Evolutionary conservation across 2,329 filamentous ascomycete species (phyloP), one percentile per base, ranked within the genome.

Genomic region (Cytospora mali): DNA sequence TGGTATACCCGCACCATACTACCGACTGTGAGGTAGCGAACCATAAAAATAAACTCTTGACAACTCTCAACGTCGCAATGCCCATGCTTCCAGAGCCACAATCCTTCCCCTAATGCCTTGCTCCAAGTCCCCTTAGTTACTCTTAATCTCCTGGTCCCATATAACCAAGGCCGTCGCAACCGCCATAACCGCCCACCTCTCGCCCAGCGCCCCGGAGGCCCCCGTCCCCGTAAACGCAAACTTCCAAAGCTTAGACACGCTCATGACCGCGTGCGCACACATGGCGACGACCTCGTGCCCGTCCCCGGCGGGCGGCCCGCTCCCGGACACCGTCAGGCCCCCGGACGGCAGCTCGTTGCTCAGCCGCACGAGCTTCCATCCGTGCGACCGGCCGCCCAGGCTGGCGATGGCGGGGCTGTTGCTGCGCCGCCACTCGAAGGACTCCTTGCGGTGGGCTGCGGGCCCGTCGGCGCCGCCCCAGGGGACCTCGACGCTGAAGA

Each of bases 351-450:
- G 62, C 39, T 65, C 65, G 23, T 61, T 68, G 27, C 70, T 68
- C 58, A 76, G 50, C n/a, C 77, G 71, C 33, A 79, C 71, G 7
- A 81, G 72, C 70, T 80, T 79, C 75, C 75, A 78, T 10, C 79
- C 77, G 14, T 68, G 66, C 4, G 66, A 69, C n/a, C 68, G 62
- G 7, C 72, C 68, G 27, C 70, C 72, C 3, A 79, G 69, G 6
- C 65, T 65, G 46, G 67, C 69, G 31, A 80, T 71, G 46, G 75
- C 77, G 5, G 65, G 64, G 49, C 75, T 75, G 35, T 68, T 68
- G 62, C 73, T 75, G 63, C 74, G 71, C 3, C 78, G 75, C 79
- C 79, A 81, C 70, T 80, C 75, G 65, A 79, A 81, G 21, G 65
- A 54, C 67, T 80, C 78, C 14, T 16, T 39, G 21, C 55, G 58